Conservation (phyloP, 2,329 filamentous ascomycete genomes). For the Ascochyta pisi region DNA sequence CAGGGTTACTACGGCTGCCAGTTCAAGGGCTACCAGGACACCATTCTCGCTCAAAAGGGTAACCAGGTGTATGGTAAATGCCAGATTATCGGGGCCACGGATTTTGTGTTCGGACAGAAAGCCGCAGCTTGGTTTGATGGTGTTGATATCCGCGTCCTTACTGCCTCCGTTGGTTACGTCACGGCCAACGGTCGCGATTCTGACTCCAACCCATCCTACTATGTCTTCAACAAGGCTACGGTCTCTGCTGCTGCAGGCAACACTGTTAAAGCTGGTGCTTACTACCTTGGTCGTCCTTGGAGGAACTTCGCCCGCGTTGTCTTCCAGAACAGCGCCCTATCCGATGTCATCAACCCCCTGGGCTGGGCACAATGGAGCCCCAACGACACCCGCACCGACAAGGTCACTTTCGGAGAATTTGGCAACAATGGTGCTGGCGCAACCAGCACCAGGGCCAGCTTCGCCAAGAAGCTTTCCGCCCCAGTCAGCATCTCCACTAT, state of each 20-base stretch:
- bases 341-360: slow-evolving; percentile 63
- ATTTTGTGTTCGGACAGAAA: slow-evolving; percentile 66
- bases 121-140: slow-evolving; percentile 61
- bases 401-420: slow-evolving; percentile 66
- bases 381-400: slow-evolving; percentile 56
- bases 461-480: slow-evolving; percentile 51
- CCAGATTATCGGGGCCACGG: slow-evolving; percentile 63
- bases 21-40: slow-evolving; percentile 65
- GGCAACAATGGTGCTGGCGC: slow-evolving; percentile 65
- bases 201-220: slow-evolving; percentile 52
- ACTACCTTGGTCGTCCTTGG: slow-evolving; percentile 63
- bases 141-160: slow-evolving; percentile 57
- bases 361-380: slow-evolving; percentile 66
- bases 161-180: slow-evolving; percentile 51
- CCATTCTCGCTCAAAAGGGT: slow-evolving; percentile 54
- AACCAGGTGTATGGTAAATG: slow-evolving; percentile 63
- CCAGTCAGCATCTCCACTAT: slow-evolving; percentile 55
- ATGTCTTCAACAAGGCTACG: slow-evolving; percentile 63
- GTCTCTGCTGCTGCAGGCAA: slow-evolving; percentile 53
- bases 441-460: slow-evolving; percentile 60
- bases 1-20: slow-evolving; percentile 66
- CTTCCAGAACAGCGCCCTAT: slow-evolving; percentile 61
- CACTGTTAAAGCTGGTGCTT: slow-evolving; percentile 49
- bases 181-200: slow-evolving; percentile 47
- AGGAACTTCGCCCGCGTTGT: slow-evolving; percentile 59